phyloP scores from a whole-genome alignment of 2,329 filamentous ascomycete genomes.

The Paecilomyces sp. region DNA sequence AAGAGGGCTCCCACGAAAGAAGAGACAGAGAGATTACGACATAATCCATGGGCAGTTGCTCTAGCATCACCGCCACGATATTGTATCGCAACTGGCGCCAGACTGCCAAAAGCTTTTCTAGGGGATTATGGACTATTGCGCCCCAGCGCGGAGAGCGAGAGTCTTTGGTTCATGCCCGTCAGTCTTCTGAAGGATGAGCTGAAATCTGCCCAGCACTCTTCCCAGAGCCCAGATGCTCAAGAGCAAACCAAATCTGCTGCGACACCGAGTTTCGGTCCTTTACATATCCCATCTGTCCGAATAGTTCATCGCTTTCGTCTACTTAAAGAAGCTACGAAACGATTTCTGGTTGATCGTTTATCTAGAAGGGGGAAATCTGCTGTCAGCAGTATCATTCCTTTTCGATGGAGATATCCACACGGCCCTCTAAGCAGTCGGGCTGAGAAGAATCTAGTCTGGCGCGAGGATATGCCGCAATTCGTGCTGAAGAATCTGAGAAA shows the following conservation, averaged over 20 bases:
- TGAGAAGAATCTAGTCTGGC: slow-evolving; percentile 34
- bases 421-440: slow-evolving; percentile 19
- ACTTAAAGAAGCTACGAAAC: slow-evolving; percentile 12
- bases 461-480: slow-evolving; percentile 41
- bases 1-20: slow-evolving; percentile 17
- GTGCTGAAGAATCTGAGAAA: slow-evolving; percentile 31
- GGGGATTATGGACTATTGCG: slow-evolving; percentile 29
- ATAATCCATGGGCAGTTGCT: slow-evolving; percentile 35
- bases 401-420: slow-evolving; percentile 26
- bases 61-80: slow-evolving; percentile 29
- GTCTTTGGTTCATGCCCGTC: slow-evolving; percentile 27
- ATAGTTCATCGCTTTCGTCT: slow-evolving; percentile 20
- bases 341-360: slow-evolving; percentile 4
- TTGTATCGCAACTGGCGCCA: slow-evolving; percentile 23
- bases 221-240: neutral
- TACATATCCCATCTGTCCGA: slow-evolving; percentile 15
- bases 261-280: neutral
- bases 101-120: slow-evolving; percentile 27
- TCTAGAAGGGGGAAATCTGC: slow-evolving; percentile 10
- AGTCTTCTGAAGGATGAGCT: slow-evolving; percentile 24
- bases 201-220: neutral
- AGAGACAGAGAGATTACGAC: slow-evolving; percentile 20
- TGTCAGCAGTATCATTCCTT: slow-evolving; percentile 20
- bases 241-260: neutral
- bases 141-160: slow-evolving; percentile 14